A percentile compares a stretch with the other conserved stretches of the same genome.
Conservation (phyloP, 2,329 filamentous ascomycete genomes). For the Paramyrothecium roridum region DNA sequence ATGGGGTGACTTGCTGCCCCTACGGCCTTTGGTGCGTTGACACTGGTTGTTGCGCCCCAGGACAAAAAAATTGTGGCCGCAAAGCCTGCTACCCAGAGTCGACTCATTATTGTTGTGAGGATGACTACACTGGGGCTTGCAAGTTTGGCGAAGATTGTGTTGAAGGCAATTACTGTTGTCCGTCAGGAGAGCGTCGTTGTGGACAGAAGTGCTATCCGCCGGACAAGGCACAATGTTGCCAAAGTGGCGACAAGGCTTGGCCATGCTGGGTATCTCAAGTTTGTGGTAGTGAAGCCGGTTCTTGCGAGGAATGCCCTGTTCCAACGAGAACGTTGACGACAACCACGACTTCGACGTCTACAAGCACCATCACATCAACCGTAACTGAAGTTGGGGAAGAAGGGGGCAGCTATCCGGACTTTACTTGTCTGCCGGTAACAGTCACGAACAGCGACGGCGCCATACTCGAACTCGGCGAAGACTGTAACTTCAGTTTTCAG, state of each 20-base stretch:
- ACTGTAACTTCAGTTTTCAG: background rate
- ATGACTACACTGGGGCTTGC: background rate
- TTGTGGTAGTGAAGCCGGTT: background rate
- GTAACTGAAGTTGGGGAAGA: background rate
- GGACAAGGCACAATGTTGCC: background rate
- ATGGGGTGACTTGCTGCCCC: background rate
- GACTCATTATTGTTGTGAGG: background rate
- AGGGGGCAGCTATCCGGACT: background rate
- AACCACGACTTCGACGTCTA: background rate
- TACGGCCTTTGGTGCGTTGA: background rate
- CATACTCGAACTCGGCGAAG: background rate
- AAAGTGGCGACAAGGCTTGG: background rate
- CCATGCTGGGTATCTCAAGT: background rate
- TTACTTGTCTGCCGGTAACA: background rate
- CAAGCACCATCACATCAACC: background rate
- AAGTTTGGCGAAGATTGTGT: background rate
- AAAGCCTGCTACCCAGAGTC: background rate
- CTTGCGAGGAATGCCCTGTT: background rate
- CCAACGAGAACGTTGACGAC: background rate
- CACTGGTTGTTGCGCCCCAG: background rate
- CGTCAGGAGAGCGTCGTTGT: background rate
- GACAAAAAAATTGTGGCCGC: background rate
- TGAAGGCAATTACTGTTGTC: background rate
- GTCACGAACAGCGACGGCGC: background rate
- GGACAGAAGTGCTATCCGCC: background rate